These are phyloP conservation scores for Apiotrichum sp. DNA, from an alignment of 1,284 basidiomycete genomes.

Conservation along the genomic window DNA sequence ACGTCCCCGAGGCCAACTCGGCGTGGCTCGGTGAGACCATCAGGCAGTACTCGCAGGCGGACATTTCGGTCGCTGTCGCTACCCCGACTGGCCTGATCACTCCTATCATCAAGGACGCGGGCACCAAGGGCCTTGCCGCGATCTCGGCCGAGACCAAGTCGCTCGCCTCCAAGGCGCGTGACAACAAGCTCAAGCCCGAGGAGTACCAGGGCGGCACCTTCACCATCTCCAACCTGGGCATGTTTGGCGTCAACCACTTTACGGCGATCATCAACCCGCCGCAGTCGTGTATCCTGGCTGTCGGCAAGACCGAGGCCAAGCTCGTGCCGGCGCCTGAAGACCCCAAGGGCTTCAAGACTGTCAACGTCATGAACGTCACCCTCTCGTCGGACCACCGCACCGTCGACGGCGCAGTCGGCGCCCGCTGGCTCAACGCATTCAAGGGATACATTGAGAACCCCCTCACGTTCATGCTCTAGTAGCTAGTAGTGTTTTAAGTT, in stretches of 20 bases:
- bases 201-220: constrained; percentile 99
- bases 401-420: constrained; percentile 87
- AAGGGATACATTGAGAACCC: constrained; percentile 97
- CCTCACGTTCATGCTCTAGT: constrained; percentile 78
- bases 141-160: constrained; percentile 90
- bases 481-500: too few species aligned
- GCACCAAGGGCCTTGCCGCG: constrained; percentile 80
- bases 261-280: constrained; percentile 99
- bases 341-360: constrained; percentile 87
- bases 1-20: constrained; percentile 97
- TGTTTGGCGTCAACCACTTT: constrained; percentile 93
- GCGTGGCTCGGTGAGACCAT: constrained; percentile 96
- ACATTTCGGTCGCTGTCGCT: constrained; percentile 95
- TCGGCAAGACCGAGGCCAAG: constrained; percentile 80
- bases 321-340: constrained; percentile 77
- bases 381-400: constrained; percentile 92
- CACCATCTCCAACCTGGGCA: constrained; percentile 98
- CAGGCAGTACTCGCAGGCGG: constrained; percentile 86
- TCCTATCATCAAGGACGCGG: constrained; percentile 91
- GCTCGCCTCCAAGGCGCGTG: constrained; percentile 89
- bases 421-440: constrained; percentile 86
- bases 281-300: constrained; percentile 94
- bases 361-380: constrained; percentile 92
- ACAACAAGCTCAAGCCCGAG: constrained; percentile 88
- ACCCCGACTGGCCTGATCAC: constrained; percentile 96